Percentiles rank a stretch among this genome's conserved stretches.
Evolutionary conservation across 805 yeast species (phyloP).

Genomic region (Cyberlindnera saturnus): DNA sequence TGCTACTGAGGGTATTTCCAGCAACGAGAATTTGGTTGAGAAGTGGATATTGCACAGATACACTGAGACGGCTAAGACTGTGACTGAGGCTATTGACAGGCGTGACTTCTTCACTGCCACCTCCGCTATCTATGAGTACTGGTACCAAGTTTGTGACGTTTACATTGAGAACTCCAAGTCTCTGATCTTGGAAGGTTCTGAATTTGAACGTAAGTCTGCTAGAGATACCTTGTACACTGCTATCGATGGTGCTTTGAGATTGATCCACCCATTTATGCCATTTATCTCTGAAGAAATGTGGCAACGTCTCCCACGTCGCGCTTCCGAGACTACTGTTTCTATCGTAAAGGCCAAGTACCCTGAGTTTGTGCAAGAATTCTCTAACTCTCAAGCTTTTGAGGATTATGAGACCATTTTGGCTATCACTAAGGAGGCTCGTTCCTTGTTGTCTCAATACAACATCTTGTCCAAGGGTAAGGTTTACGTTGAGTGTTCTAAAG

Average conservation of each 20-base stretch:
- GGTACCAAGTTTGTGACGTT: conserved; percentile 95
- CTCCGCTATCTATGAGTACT: conserved; percentile 81
- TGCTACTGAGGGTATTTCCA: conserved; percentile 52
- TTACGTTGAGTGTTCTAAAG: conserved; percentile 63
- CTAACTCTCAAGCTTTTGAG: conserved; percentile 56
- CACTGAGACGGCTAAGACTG: conserved; percentile 58
- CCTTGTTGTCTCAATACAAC: conserved; percentile 83
- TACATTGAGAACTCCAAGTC: conserved; percentile 96
- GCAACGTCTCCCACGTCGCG: conserved; percentile 94
- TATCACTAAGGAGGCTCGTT: conserved; percentile 86
- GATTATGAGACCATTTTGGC: conserved; percentile 83
- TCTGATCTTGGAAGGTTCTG: conserved; percentile 86
- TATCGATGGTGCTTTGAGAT: conserved; percentile 81
- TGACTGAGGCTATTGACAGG: conserved; percentile 62
- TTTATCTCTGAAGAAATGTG: conserved; percentile 96
- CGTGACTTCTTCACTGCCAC: conserved; percentile 91
- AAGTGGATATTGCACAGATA: conserved; percentile 93
- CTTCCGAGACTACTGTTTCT: conserved; percentile 59
- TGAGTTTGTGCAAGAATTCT: conserved; percentile 49
- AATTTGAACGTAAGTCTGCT: conserved; percentile 80
- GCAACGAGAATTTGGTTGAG: conserved; percentile 87
- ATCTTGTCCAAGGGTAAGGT: conserved; percentile 86
- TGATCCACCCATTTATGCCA: conserved; percentile 99
- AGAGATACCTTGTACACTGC: conserved; percentile 91
- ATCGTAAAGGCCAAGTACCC: conserved; percentile 83